Evolutionary conservation across 352 stramenopile species (phyloP).

Genomic region (Phytophthora cryptogea): DNA sequence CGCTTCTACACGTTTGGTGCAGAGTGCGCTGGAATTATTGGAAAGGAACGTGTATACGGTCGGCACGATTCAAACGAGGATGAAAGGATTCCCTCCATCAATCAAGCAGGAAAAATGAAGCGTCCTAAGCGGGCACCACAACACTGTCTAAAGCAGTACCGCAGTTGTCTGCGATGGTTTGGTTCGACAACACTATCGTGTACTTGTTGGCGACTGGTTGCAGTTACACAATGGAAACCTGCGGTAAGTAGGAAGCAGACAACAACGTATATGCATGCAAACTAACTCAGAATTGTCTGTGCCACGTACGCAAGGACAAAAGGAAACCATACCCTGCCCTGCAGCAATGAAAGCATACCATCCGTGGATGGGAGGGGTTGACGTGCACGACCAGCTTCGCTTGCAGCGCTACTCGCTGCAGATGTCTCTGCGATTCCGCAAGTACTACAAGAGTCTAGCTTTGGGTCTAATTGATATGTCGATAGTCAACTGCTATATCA

Average conservation of each 20-base stretch:
- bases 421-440: conserved; percentile 1
- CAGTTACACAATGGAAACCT: conserved; percentile 4
- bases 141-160: not conserved
- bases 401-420: not conserved
- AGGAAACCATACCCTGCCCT: not conserved
- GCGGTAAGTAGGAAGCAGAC: not conserved
- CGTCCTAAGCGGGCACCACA: not conserved
- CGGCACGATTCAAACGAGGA: conserved; percentile 2
- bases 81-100: not conserved
- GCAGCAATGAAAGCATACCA: not conserved
- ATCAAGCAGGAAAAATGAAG: not conserved
- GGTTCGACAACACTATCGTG: conserved; percentile 8
- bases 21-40: conserved; percentile 1
- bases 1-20: not conserved
- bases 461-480: not conserved
- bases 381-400: not conserved
- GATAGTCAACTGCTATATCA: not conserved
- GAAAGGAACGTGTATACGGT: conserved; percentile 4
- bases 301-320: not conserved
- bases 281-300: not conserved
- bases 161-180: conserved; percentile 1
- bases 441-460: conserved; percentile 3
- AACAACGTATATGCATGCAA: not conserved
- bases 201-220: conserved; percentile 1
- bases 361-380: not conserved